Percentiles rank a stretch among this genome's conserved stretches.
Conservation (phyloP, 1,284 basidiomycete genomes). For the Mycosarcoma maydis region DNA sequence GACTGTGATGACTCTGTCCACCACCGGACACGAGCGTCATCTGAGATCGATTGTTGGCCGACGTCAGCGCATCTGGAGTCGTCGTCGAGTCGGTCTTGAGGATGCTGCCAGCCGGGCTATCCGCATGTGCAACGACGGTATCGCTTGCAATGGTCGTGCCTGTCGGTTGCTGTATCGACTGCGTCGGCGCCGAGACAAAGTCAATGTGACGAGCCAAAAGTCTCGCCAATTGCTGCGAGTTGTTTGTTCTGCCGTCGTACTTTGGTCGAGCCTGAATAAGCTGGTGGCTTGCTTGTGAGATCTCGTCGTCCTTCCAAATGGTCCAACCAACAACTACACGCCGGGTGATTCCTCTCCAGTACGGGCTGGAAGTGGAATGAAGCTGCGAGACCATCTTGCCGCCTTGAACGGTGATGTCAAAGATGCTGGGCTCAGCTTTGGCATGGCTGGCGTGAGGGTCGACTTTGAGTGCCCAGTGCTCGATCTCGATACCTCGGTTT, state of each 20-base stretch:
- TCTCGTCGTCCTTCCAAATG: slow-evolving; percentile 40
- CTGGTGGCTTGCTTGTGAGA: slow-evolving; percentile 24
- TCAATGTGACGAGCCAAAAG: slow-evolving; percentile 35
- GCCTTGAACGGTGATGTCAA: slow-evolving; percentile 37
- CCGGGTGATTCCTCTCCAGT: slow-evolving; percentile 31
- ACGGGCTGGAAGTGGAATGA: slow-evolving; percentile 21
- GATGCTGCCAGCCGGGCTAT: too few species aligned
- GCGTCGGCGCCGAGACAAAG: slow-evolving; percentile 3
- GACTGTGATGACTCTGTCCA: slow-evolving; percentile 25
- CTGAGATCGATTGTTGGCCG: slow-evolving; percentile 18
- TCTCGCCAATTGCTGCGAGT: slow-evolving; percentile 33
- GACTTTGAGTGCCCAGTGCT: slow-evolving; percentile 49
- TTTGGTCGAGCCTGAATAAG: slow-evolving; percentile 38
- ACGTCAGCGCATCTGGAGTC: background rate
- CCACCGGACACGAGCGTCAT: slow-evolving; percentile 21
- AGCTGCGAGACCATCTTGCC: slow-evolving; percentile 22
- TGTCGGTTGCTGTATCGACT: background rate
- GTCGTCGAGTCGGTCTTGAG: too few species aligned
- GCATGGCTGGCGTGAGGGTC: slow-evolving; percentile 7
- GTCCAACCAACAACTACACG: slow-evolving; percentile 40
- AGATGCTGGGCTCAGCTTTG: slow-evolving; percentile 24
- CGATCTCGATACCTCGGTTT: slow-evolving; percentile 43
- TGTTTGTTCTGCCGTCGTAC: slow-evolving; percentile 45
- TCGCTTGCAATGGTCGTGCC: background rate
- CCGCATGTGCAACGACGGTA: background rate